Evolutionary conservation across 2,329 filamentous ascomycete genomes (phyloP).

Genomic region (Pochonia chlamydosporia): DNA sequence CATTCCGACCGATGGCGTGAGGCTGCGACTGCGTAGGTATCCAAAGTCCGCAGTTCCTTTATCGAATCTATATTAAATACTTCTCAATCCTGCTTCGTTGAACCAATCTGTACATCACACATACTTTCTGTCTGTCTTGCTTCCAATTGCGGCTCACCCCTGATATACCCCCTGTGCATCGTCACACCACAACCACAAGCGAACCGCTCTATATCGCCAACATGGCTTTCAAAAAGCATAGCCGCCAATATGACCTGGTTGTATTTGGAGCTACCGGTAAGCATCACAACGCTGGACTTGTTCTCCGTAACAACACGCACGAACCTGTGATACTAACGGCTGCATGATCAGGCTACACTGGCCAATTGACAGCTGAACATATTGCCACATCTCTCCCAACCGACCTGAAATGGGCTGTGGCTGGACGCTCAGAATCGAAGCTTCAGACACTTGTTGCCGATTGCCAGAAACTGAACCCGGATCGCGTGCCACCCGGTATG

Average conservation of each 20-base stretch:
- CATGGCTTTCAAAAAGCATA: constrained; percentile 45
- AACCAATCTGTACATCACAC: background rate
- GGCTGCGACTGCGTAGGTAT: background rate
- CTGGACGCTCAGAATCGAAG: constrained; percentile 74
- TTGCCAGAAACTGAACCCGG: constrained; percentile 59
- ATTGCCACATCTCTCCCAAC: constrained; percentile 66
- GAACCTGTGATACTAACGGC: background rate
- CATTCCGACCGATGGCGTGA: background rate
- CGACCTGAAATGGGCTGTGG: constrained; percentile 80
- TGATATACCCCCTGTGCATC: background rate
- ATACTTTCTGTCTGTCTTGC: background rate
- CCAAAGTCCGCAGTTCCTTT: background rate
- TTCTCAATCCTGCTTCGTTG: too few species aligned
- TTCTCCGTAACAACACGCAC: background rate
- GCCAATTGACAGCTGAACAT: constrained; percentile 69
- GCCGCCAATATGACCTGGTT: constrained; percentile 51
- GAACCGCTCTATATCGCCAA: background rate
- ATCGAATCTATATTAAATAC: too few species aligned
- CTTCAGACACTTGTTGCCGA: constrained; percentile 63
- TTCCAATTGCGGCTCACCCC: background rate
- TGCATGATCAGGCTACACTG: constrained; percentile 66
- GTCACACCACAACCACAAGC: background rate
- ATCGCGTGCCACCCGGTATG: constrained; percentile 66
- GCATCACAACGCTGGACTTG: background rate
- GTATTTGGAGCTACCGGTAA: constrained; percentile 53